Percentiles rank a stretch among this genome's conserved stretches.
phyloP scores from a whole-genome alignment of 768 basidiomycete species.

The Lactifluus piperatus region DNA sequence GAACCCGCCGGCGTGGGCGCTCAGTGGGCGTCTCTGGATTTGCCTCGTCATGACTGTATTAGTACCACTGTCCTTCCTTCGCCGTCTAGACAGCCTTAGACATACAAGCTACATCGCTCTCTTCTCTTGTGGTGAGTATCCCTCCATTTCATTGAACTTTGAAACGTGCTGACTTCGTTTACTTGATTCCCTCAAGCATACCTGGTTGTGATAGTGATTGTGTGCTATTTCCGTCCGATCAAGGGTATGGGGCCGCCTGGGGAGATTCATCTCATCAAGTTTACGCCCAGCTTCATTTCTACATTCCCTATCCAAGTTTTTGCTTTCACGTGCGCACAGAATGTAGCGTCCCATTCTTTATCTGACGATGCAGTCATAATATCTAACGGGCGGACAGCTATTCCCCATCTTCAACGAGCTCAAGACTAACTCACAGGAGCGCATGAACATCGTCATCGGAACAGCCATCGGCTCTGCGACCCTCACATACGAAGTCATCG shows the following conservation, averaged over 20 bases:
- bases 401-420: slow-evolving; percentile 95
- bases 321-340: slow-evolving; percentile 89
- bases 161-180: slow-evolving; percentile 6
- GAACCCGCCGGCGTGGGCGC: slow-evolving; percentile 65
- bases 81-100: slow-evolving; percentile 74
- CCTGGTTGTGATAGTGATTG: slow-evolving; percentile 69
- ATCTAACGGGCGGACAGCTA: slow-evolving; percentile 39
- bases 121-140: slow-evolving; percentile 71
- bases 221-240: slow-evolving; percentile 69
- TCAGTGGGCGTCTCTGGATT: slow-evolving; percentile 79
- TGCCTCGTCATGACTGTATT: slow-evolving; percentile 66
- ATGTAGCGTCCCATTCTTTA: slow-evolving; percentile 43
- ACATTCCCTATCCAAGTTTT: slow-evolving; percentile 93
- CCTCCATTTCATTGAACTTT: neutral
- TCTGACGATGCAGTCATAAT: neutral
- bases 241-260: slow-evolving; percentile 55
- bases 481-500: slow-evolving; percentile 81
- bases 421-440: slow-evolving; percentile 62
- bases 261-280: slow-evolving; percentile 60
- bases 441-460: slow-evolving; percentile 84
- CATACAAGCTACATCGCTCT: slow-evolving; percentile 89
- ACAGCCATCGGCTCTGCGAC: slow-evolving; percentile 81
- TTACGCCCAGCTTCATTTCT: slow-evolving; percentile 69
- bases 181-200: slow-evolving; percentile 41
- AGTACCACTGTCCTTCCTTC: slow-evolving; percentile 76